Conservation (phyloP, 2,329 filamentous ascomycete genomes). For the Cladosporium sp. region DNA sequence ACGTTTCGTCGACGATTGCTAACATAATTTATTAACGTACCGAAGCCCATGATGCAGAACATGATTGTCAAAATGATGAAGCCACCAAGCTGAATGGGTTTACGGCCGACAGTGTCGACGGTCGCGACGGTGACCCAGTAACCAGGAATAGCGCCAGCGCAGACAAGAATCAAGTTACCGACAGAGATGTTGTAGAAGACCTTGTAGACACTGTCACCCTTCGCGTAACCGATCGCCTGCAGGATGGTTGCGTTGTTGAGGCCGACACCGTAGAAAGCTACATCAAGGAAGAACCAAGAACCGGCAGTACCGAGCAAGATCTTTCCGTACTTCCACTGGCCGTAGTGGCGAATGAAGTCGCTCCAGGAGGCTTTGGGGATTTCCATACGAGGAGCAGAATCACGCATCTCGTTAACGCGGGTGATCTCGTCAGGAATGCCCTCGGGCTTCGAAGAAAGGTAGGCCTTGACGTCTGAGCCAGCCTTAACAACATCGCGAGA, state of each 20-base stretch:
- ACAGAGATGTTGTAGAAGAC: constrained; percentile 72
- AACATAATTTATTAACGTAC: background rate
- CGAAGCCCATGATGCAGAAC: constrained; percentile 53
- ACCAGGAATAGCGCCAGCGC: constrained; percentile 75
- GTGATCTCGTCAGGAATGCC: constrained; percentile 66
- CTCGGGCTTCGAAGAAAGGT: constrained; percentile 65
- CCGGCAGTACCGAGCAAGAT: constrained; percentile 76
- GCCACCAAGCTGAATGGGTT: constrained; percentile 68
- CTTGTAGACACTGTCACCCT: constrained; percentile 67
- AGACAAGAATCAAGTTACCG: constrained; percentile 76
- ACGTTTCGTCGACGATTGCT: background rate
- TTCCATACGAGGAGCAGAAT: constrained; percentile 56
- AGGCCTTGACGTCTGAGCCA: constrained; percentile 71
- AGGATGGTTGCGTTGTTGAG: constrained; percentile 77
- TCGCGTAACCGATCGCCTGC: constrained; percentile 68
- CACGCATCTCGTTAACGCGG: constrained; percentile 59
- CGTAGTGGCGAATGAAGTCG: constrained; percentile 72
- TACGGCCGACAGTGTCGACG: constrained; percentile 73
- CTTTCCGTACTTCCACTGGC: constrained; percentile 68
- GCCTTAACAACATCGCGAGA: constrained; percentile 73
- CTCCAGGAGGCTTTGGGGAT: constrained; percentile 69
- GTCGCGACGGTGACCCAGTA: constrained; percentile 79
- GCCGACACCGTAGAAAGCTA: constrained; percentile 59
- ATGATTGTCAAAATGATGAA: constrained; percentile 50
- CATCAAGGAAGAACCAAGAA: constrained; percentile 81